Evolutionary conservation across 352 stramenopile genomes (phyloP).

Genomic region (Phytophthora idaei): DNA sequence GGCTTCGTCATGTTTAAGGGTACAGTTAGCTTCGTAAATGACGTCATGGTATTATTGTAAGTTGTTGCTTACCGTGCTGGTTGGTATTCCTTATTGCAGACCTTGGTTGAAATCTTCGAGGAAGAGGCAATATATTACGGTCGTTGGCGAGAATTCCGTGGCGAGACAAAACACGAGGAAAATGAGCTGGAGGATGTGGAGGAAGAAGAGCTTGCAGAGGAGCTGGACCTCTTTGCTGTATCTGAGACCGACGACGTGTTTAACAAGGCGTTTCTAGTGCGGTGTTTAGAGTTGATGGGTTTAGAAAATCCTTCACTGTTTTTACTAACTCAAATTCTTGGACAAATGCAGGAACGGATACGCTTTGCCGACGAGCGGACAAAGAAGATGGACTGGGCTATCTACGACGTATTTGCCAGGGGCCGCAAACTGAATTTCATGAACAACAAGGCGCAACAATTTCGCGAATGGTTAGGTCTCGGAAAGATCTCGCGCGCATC

Average conservation of each 20-base stretch:
- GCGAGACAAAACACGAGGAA: conserved; percentile 79
- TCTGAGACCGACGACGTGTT: conserved; percentile 80
- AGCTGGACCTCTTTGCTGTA: conserved; percentile 85
- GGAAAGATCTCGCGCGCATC: conserved; percentile 72
- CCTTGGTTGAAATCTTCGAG: conserved; percentile 74
- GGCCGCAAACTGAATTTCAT: conserved; percentile 87
- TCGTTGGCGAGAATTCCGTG: conserved; percentile 84
- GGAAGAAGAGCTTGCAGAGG: conserved; percentile 81
- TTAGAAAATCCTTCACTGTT: neutral
- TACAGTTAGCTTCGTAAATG: conserved; percentile 15
- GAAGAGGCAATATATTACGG: conserved; percentile 85
- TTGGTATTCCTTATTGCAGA: conserved; percentile 37
- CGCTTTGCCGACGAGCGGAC: conserved; percentile 85
- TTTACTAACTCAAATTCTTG: conserved; percentile 6
- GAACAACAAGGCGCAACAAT: conserved; percentile 66
- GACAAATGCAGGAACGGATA: conserved; percentile 66
- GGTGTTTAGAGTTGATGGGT: neutral
- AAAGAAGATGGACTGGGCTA: conserved; percentile 81
- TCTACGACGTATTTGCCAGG: conserved; percentile 82
- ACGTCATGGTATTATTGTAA: neutral
- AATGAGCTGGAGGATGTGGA: conserved; percentile 82
- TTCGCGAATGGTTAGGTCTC: conserved; percentile 75
- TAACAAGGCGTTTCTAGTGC: conserved; percentile 72
- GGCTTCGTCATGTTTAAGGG: conserved; percentile 55
- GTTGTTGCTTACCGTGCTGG: conserved; percentile 1